Conservation (phyloP, 768 basidiomycete species). For the Boletus barrowsii region DNA sequence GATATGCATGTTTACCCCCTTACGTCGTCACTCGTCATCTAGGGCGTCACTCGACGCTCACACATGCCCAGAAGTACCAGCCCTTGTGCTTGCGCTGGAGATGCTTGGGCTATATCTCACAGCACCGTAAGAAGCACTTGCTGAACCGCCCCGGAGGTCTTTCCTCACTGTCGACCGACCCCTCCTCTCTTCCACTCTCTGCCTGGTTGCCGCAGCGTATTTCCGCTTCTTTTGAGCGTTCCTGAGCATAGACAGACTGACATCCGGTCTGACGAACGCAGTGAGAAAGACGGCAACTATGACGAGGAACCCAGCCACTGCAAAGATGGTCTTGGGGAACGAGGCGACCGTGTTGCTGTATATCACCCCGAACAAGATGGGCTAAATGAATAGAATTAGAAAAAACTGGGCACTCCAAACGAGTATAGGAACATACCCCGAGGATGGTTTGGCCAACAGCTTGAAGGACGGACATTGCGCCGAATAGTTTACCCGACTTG, state of each 20-base stretch:
- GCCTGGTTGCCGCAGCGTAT: not conserved
- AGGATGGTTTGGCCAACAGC: conserved; percentile 63
- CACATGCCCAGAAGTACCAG: conserved; percentile 1
- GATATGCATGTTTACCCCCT: conserved; percentile 7
- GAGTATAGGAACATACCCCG: conserved; percentile 32
- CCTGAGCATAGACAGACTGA: conserved; percentile 20
- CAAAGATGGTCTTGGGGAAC: conserved; percentile 70
- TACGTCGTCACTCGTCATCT: not conserved
- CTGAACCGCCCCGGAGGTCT: conserved; percentile 36
- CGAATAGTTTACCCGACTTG: conserved; percentile 58
- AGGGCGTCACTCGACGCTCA: not conserved
- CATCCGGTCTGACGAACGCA: conserved; percentile 38
- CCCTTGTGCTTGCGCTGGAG: conserved; percentile 6
- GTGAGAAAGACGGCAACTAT: conserved; percentile 47
- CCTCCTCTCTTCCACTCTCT: conserved; percentile 15
- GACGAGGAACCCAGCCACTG: conserved; percentile 54
- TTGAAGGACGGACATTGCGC: conserved; percentile 66
- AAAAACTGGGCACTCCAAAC: conserved; percentile 8
- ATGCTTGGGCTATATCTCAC: conserved; percentile 6
- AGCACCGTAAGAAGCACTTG: conserved; percentile 20
- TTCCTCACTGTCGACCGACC: conserved; percentile 37
- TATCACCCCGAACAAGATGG: conserved; percentile 62
- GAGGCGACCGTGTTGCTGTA: conserved; percentile 62
- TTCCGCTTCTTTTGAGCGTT: conserved; percentile 8
- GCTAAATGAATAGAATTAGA: conserved; percentile 39